Evolutionary conservation across 75 land plant species (phyloP).

Genomic region (Cunninghamia lanceolata): DNA sequence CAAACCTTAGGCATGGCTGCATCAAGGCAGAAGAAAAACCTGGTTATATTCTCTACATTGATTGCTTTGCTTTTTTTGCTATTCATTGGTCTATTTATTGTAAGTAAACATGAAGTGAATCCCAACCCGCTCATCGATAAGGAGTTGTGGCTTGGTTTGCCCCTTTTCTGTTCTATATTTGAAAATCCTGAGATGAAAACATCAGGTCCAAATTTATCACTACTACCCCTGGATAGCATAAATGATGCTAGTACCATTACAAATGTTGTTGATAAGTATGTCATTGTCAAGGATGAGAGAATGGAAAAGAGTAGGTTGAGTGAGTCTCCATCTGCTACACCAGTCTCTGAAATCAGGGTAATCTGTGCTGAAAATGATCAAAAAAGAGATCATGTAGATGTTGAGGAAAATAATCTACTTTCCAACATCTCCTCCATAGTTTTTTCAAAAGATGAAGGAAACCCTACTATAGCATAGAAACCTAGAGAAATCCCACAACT

Average conservation of each 20-base stretch:
- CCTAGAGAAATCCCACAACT: background rate
- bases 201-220: background rate
- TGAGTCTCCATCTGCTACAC: background rate
- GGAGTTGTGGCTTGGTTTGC: background rate
- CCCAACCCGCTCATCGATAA: background rate
- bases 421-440: background rate
- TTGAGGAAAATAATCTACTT: background rate
- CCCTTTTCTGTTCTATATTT: background rate
- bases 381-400: background rate
- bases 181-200: background rate
- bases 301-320: background rate
- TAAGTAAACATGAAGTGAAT: background rate
- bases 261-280: background rate
- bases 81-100: background rate
- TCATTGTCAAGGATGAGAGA: background rate
- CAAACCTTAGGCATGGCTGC: background rate
- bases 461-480: background rate
- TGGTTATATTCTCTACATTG: background rate
- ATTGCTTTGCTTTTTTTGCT: background rate
- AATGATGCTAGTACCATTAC: background rate
- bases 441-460: background rate
- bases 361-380: background rate
- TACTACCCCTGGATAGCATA: background rate
- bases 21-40: background rate
- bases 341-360: background rate